Conservation (phyloP, 306 rosid genomes). For the Lathyrus aphaca region DNA sequence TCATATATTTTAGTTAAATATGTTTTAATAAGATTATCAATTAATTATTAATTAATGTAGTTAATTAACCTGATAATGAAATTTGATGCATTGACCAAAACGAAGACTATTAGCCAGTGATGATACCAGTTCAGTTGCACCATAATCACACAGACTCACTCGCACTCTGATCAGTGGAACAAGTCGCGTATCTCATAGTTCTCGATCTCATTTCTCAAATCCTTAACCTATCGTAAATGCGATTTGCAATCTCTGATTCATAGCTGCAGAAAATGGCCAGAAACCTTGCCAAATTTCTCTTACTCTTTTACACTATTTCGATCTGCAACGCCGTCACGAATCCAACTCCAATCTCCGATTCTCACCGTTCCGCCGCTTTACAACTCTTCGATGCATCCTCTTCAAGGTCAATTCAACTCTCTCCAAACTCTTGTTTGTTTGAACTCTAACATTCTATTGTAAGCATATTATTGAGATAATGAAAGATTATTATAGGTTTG, state of each 20-base stretch:
- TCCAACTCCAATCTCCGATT: conserved; percentile 60
- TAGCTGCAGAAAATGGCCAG: conserved; percentile 71
- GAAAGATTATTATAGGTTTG: background rate
- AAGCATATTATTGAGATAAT: background rate
- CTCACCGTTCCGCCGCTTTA: conserved; percentile 77
- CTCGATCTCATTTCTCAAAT: conserved; percentile 21
- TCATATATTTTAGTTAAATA: too few species aligned
- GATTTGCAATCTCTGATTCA: conserved; percentile 32
- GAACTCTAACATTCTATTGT: conserved; percentile 23
- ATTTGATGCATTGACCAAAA: conserved; percentile 21
- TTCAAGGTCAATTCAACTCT: conserved; percentile 57
- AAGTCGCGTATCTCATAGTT: conserved; percentile 12
- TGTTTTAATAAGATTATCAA: too few species aligned
- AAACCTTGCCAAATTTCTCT: conserved; percentile 48
- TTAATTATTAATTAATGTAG: too few species aligned
- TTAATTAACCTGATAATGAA: background rate
- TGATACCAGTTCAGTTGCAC: conserved; percentile 2
- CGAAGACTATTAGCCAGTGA: background rate
- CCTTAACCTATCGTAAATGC: conserved; percentile 7
- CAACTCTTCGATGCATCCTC: conserved; percentile 70
- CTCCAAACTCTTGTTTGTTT: background rate
- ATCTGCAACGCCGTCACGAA: conserved; percentile 59
- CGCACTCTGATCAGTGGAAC: background rate
- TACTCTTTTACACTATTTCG: conserved; percentile 52
- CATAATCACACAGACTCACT: background rate